Evolutionary conservation across 345 rosid species (phyloP).

Genomic region (Syzygium aqueum): DNA sequence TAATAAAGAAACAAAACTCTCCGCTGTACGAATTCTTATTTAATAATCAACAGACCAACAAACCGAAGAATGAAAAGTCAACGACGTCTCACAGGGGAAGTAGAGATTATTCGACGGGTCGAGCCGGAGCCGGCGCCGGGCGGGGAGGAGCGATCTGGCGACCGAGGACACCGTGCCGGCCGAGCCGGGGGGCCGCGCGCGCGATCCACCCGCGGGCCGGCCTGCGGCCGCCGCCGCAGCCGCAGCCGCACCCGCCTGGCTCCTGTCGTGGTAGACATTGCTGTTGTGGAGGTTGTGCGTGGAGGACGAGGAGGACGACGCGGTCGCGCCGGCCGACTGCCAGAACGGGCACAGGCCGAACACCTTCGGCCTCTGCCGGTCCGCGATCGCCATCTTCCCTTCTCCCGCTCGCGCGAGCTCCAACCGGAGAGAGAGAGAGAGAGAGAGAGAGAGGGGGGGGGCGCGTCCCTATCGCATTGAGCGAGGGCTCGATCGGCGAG

Average conservation of each 20-base stretch:
- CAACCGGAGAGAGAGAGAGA: too few species aligned
- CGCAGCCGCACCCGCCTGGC: not conserved
- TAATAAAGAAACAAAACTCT: not conserved
- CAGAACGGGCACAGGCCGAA: slow-evolving; percentile 75
- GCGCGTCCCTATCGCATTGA: not conserved
- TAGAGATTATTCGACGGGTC: slow-evolving; percentile 77
- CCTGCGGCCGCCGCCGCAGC: too few species aligned
- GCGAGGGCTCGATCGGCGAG: not conserved
- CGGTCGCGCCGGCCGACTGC: slow-evolving; percentile 25
- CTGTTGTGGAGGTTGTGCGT: slow-evolving; percentile 37
- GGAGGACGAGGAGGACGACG: slow-evolving; percentile 50
- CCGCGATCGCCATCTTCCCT: slow-evolving; percentile 45
- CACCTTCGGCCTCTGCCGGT: slow-evolving; percentile 38
- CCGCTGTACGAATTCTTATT: not conserved
- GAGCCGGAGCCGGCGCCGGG: slow-evolving; percentile 83
- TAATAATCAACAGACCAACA: not conserved
- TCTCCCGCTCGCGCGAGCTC: not conserved
- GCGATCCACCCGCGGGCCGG: slow-evolving; percentile 18
- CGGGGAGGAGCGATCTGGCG: slow-evolving; percentile 80
- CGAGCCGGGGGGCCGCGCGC: slow-evolving; percentile 13
- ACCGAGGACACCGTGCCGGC: slow-evolving; percentile 55
- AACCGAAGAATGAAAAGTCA: slow-evolving; percentile 8
- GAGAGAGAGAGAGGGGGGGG: not conserved
- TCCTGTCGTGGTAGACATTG: slow-evolving; percentile 7
- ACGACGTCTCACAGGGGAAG: slow-evolving; percentile 62